Evolutionary conservation across 345 rosid species (phyloP).

Genomic region (Mallotus nudiflorus): DNA sequence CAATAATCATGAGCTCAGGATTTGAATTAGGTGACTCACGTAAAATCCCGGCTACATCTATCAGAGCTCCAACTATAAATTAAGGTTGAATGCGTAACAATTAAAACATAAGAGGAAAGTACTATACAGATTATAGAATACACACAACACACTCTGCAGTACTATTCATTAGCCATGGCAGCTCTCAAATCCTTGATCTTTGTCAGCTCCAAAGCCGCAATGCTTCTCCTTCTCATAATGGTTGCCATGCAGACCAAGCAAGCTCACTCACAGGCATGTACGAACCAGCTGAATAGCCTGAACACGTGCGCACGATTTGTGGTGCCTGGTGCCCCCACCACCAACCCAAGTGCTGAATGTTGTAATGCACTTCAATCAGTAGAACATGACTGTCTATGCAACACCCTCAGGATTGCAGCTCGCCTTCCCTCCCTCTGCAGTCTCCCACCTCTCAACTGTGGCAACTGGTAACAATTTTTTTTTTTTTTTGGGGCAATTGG

Average conservation of each 20-base stretch:
- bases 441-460: slow-evolving; percentile 59
- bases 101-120: neutral
- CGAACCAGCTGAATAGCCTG: slow-evolving; percentile 51
- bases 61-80: slow-evolving; percentile 23
- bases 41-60: neutral
- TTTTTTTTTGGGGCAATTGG: too few relatives aligned
- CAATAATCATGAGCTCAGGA: slow-evolving; percentile 6
- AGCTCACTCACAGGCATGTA: slow-evolving; percentile 54
- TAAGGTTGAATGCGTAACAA: neutral
- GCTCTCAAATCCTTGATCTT: slow-evolving; percentile 7
- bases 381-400: slow-evolving; percentile 72
- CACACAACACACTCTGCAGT: too few relatives aligned
- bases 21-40: slow-evolving; percentile 28
- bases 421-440: slow-evolving; percentile 74
- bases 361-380: slow-evolving; percentile 64
- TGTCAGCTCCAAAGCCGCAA: too few relatives aligned
- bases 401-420: slow-evolving; percentile 69
- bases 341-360: slow-evolving; percentile 49
- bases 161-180: slow-evolving; percentile 13
- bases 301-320: slow-evolving; percentile 70
- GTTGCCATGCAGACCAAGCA: slow-evolving; percentile 28
- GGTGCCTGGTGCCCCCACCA: slow-evolving; percentile 52
- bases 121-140: neutral
- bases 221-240: slow-evolving; percentile 32
- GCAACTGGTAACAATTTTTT: neutral